Evolutionary conservation across 495 filamentous ascomycete genomes (phyloP).

Genomic region (Penicillium robsamsonii): DNA sequence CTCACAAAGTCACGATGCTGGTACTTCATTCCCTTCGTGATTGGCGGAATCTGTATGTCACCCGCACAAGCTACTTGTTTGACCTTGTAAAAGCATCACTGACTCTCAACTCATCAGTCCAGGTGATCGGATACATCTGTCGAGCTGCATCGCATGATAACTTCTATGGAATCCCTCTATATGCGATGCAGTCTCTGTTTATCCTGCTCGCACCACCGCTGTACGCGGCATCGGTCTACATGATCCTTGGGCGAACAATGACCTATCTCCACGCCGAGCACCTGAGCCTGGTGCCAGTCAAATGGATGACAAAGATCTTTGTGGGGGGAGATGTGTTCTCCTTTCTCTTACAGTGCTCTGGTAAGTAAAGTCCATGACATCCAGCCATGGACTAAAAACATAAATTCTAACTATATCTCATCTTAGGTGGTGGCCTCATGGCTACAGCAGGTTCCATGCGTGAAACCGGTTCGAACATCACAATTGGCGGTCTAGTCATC

Average conservation of each 20-base stretch:
- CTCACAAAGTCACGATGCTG: constrained; percentile 25
- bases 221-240: constrained; percentile 58
- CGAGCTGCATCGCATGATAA: constrained; percentile 40
- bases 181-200: constrained; percentile 40
- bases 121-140: constrained; percentile 58
- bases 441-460: constrained; percentile 8
- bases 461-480: constrained; percentile 39
- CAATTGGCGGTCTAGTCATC: constrained; percentile 43
- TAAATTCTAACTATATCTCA: not conserved
- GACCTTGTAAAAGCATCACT: not conserved
- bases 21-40: constrained; percentile 31
- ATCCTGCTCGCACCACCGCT: constrained; percentile 50
- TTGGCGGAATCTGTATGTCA: constrained; percentile 28
- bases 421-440: constrained; percentile 26
- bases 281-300: constrained; percentile 21
- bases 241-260: constrained; percentile 56
- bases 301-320: constrained; percentile 41
- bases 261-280: constrained; percentile 43
- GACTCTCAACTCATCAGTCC: constrained; percentile 38
- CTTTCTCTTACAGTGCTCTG: constrained; percentile 32
- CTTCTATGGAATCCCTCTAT: constrained; percentile 28
- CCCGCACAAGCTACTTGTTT: not conserved
- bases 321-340: constrained; percentile 38
- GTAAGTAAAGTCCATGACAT: constrained; percentile 10
- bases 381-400: not conserved